Conservation (phyloP, 768 basidiomycete species). For the Lactarius trivialis region DNA sequence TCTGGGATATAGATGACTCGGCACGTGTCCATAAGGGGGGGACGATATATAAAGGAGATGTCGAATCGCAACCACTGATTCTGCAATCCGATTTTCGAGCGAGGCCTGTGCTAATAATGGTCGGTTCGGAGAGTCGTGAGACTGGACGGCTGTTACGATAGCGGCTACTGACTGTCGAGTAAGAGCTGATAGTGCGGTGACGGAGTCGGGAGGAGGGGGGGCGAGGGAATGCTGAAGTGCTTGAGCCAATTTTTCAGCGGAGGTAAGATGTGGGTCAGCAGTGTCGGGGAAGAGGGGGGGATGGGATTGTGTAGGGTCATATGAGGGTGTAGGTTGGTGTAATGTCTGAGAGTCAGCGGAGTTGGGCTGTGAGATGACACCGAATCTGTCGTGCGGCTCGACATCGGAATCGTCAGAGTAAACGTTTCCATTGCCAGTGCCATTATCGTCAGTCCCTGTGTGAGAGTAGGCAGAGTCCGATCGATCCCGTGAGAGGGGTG, state of each 20-base stretch:
- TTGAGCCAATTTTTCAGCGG: constrained; percentile 62
- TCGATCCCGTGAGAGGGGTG: constrained; percentile 25
- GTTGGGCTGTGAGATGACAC: constrained; percentile 18
- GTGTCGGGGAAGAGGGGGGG: neutral
- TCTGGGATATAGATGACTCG: constrained; percentile 28
- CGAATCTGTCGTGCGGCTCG: constrained; percentile 39
- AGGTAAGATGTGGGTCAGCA: constrained; percentile 43
- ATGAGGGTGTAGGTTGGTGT: neutral
- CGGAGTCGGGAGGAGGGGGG: constrained; percentile 49
- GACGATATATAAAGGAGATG: constrained; percentile 68
- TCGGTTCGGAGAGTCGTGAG: constrained; percentile 38
- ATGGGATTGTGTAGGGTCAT: neutral
- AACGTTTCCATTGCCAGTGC: constrained; percentile 48
- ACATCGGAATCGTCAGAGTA: constrained; percentile 79
- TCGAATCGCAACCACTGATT: constrained; percentile 65
- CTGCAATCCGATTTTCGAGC: constrained; percentile 57
- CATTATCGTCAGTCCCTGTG: constrained; percentile 29
- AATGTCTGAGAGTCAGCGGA: constrained; percentile 1
- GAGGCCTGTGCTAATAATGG: constrained; percentile 51
- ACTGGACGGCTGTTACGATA: constrained; percentile 54
- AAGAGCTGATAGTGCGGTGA: constrained; percentile 55
- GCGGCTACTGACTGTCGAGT: constrained; percentile 55
- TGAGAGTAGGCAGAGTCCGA: constrained; percentile 32
- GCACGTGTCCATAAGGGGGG: constrained; percentile 53
- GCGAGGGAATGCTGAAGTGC: constrained; percentile 54